Evolutionary conservation across 2,329 filamentous ascomycete genomes (phyloP).

Genomic region (Fusarium sp.): DNA sequence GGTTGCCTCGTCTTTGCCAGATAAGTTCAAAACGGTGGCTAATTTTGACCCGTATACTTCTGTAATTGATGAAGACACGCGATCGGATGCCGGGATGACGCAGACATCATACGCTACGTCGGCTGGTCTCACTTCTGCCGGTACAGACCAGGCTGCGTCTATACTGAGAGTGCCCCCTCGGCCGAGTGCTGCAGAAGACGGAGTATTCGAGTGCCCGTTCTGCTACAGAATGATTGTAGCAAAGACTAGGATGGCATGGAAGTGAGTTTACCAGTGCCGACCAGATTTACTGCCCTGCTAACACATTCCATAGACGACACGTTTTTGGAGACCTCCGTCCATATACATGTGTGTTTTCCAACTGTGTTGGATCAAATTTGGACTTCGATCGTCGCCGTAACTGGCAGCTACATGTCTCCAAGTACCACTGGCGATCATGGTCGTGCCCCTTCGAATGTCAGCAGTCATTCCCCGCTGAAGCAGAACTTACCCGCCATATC

Average conservation of each 20-base stretch:
- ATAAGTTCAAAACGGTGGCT: no score
- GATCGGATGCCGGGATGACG: conserved; percentile 39
- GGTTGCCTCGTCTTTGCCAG: no score
- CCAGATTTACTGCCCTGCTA: no score
- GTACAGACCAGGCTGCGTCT: not conserved
- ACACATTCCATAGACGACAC: conserved; percentile 45
- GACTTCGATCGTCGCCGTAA: conserved; percentile 37
- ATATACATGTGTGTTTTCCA: conserved; percentile 49
- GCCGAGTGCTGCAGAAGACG: conserved; percentile 36
- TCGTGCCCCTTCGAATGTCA: conserved; percentile 37
- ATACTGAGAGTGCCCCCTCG: conserved; percentile 35
- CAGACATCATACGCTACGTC: conserved; percentile 49
- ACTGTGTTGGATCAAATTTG: conserved; percentile 39
- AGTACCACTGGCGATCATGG: conserved; percentile 44
- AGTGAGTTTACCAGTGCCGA: conserved; percentile 27
- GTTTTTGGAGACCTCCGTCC: conserved; percentile 53
- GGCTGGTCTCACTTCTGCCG: not conserved
- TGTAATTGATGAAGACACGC: conserved; percentile 12
- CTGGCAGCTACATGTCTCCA: conserved; percentile 42
- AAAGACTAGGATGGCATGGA: conserved; percentile 46
- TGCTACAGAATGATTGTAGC: conserved; percentile 52
- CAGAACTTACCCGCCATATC: conserved; percentile 3
- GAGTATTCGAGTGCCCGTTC: conserved; percentile 54
- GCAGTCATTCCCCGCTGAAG: not conserved
- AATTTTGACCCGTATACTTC: no score